Evolutionary conservation across 163 green algal genomes (phyloP).

Genomic region (Scenedesmus sp.): DNA sequence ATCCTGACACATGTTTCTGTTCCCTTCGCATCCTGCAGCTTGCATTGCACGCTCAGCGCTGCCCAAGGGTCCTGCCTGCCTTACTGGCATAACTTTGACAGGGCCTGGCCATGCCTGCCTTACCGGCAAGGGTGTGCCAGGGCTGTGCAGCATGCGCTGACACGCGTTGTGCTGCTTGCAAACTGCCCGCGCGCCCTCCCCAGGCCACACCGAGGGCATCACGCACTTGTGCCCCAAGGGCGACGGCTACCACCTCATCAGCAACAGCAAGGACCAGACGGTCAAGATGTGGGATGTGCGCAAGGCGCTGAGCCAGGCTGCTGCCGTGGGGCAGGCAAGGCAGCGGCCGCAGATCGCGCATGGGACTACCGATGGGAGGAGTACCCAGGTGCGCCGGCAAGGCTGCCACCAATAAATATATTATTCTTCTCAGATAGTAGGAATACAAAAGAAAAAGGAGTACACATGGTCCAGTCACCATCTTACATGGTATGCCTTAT

Average conservation of each 20-base stretch:
- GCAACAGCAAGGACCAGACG: constrained; percentile 97
- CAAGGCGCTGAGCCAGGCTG: constrained; percentile 12
- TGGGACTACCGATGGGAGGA: constrained; percentile 47
- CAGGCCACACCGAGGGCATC: constrained; percentile 93
- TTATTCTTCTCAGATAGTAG: too few relatives aligned
- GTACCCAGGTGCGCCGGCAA: neutral
- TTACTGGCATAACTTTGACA: too few relatives aligned
- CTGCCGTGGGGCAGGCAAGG: neutral
- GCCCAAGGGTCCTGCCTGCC: too few relatives aligned
- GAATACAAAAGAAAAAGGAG: too few relatives aligned
- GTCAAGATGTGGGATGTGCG: constrained; percentile 95
- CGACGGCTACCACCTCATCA: constrained; percentile 87
- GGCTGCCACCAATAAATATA: too few relatives aligned
- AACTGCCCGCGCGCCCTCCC: neutral
- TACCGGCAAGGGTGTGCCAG: neutral
- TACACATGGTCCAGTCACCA: too few relatives aligned
- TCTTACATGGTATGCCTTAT: too few relatives aligned
- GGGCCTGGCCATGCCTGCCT: too few relatives aligned
- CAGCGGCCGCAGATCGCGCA: neutral
- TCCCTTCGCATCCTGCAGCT: neutral
- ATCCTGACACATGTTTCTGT: too few relatives aligned
- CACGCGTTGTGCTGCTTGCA: too few relatives aligned
- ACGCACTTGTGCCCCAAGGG: constrained; percentile 87
- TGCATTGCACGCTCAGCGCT: neutral
- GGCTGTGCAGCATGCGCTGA: too few relatives aligned